Conservation (phyloP, 2,329 filamentous ascomycete species). For the Akanthomyces lecanii region DNA sequence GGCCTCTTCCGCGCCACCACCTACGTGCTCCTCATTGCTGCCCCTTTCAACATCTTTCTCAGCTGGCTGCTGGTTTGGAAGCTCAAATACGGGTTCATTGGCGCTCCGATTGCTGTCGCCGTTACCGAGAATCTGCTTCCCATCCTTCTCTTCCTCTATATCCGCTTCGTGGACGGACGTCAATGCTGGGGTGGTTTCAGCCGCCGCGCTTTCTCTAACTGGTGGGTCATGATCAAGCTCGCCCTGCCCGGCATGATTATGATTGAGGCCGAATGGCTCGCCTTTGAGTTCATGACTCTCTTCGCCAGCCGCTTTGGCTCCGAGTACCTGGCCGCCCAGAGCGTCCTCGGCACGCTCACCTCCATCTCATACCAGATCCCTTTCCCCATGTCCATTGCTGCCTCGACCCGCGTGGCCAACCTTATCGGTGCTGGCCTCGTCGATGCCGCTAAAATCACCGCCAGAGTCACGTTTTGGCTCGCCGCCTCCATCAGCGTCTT, state of each 20-base stretch:
- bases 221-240: slow-evolving; percentile 77
- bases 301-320: slow-evolving; percentile 74
- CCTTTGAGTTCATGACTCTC: slow-evolving; percentile 89
- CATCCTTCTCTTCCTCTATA: slow-evolving; percentile 71
- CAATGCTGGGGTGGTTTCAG: slow-evolving; percentile 85
- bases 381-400: slow-evolving; percentile 85
- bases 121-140: slow-evolving; percentile 76
- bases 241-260: slow-evolving; percentile 87
- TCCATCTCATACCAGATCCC: slow-evolving; percentile 85
- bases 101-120: slow-evolving; percentile 75
- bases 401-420: slow-evolving; percentile 85
- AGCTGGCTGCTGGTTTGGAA: slow-evolving; percentile 78
- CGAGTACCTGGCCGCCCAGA: slow-evolving; percentile 80
- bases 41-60: slow-evolving; percentile 71
- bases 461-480: slow-evolving; percentile 63
- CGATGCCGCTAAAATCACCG: slow-evolving; percentile 72
- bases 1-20: slow-evolving; percentile 75
- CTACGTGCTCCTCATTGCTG: slow-evolving; percentile 71
- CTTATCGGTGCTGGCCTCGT: slow-evolving; percentile 83
- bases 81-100: slow-evolving; percentile 65
- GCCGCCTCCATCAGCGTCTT: slow-evolving; percentile 70
- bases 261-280: slow-evolving; percentile 90
- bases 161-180: slow-evolving; percentile 66
- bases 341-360: slow-evolving; percentile 72
- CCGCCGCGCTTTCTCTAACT: slow-evolving; percentile 65